Evolutionary conservation across 2,329 filamentous ascomycete species (phyloP).

Genomic region (Phyllosticta citriasiana): DNA sequence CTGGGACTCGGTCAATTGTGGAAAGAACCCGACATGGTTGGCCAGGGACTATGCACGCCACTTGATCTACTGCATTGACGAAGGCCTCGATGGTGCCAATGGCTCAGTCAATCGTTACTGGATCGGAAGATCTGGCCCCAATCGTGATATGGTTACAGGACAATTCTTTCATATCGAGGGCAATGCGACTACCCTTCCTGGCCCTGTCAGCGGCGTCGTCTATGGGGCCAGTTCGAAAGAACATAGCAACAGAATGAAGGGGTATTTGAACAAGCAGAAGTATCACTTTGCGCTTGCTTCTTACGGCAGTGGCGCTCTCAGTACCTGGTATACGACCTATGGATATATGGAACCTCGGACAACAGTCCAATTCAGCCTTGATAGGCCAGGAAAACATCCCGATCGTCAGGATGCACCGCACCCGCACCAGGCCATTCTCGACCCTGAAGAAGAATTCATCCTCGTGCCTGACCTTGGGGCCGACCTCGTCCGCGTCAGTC

Average conservation of each 20-base stretch:
- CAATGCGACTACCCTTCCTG: slow-evolving; percentile 31
- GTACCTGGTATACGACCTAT: slow-evolving; percentile 19
- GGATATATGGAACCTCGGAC: slow-evolving; percentile 16
- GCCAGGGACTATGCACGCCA: slow-evolving; percentile 42
- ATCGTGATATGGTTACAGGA: background rate
- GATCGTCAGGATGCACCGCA: slow-evolving; percentile 48
- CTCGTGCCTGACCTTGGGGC: slow-evolving; percentile 57
- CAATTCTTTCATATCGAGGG: background rate
- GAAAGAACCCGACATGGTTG: slow-evolving; percentile 50
- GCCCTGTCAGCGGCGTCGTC: slow-evolving; percentile 32
- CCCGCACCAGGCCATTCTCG: slow-evolving; percentile 55
- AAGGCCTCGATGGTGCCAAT: slow-evolving; percentile 40
- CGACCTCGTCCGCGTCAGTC: slow-evolving; percentile 52
- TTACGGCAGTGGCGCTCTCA: slow-evolving; percentile 31
- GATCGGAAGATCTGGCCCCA: background rate
- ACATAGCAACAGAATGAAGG: slow-evolving; percentile 16
- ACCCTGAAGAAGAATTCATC: slow-evolving; percentile 54
- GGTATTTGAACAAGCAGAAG: too few species aligned
- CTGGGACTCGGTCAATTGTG: slow-evolving; percentile 15
- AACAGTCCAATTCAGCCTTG: slow-evolving; percentile 34
- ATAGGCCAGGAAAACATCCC: slow-evolving; percentile 26
- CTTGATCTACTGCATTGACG: slow-evolving; percentile 51
- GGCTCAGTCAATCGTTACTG: slow-evolving; percentile 34
- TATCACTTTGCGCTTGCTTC: slow-evolving; percentile 32
- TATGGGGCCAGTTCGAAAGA: slow-evolving; percentile 22